Evolutionary conservation across 495 filamentous ascomycete species (phyloP).

Genomic region (Cairneyella variabilis): DNA sequence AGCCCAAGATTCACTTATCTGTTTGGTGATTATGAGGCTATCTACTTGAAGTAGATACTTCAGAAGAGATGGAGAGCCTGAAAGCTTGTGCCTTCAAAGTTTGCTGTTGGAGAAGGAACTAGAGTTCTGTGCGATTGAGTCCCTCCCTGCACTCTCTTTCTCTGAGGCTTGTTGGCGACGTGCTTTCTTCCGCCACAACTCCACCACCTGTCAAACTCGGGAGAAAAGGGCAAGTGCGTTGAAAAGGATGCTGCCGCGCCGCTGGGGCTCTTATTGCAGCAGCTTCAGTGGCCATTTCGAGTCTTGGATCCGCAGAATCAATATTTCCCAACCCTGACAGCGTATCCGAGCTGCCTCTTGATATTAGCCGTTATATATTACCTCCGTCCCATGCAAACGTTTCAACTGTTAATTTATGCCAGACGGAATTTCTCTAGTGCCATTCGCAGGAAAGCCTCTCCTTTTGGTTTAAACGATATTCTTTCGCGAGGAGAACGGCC

Average conservation of each 20-base stretch:
- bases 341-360: neutral
- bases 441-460: no score
- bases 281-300: neutral
- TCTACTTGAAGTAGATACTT: slow-evolving; percentile 12
- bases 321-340: slow-evolving; percentile 13
- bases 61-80: no score
- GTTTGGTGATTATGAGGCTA: neutral
- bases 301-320: neutral
- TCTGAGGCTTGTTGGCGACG: no score
- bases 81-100: no score
- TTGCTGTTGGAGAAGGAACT: slow-evolving; percentile 7
- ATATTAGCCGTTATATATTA: slow-evolving; percentile 19
- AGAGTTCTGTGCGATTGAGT: no score
- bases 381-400: slow-evolving; percentile 14
- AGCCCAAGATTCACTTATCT: neutral
- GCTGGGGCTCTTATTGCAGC: slow-evolving; percentile 2
- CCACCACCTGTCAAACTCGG: neutral
- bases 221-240: neutral
- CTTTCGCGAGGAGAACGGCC: no score
- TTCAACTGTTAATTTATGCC: no score
- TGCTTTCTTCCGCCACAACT: neutral
- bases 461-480: no score
- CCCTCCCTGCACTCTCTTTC: no score
- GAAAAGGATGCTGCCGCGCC: neutral
- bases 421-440: no score